Conservation (phyloP, 2,329 filamentous ascomycete species). For the Teratosphaeriaceae sp. region DNA sequence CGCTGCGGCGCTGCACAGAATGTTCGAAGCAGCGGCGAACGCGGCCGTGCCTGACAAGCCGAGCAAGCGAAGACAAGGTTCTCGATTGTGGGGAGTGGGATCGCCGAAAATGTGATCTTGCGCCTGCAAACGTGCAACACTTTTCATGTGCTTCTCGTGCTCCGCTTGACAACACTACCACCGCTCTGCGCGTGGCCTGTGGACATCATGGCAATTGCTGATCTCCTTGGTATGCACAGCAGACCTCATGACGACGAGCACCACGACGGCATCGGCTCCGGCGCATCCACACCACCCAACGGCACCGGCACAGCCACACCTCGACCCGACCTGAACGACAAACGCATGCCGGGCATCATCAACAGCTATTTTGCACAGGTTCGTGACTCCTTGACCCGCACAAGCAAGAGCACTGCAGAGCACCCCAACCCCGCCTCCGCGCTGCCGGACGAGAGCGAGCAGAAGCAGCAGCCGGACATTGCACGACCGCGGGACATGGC, state of each 20-base stretch:
- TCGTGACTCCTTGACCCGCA: constrained; percentile 67
- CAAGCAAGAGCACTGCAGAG: constrained; percentile 31
- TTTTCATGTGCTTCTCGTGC: not conserved
- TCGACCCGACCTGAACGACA: constrained; percentile 87
- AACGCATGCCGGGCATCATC: constrained; percentile 89
- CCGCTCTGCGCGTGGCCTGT: constrained; percentile 2
- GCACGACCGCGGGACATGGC: constrained; percentile 15
- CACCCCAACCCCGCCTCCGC: constrained; percentile 32
- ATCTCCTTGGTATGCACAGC: constrained; percentile 18
- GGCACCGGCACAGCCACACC: constrained; percentile 76
- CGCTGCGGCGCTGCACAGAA: not conserved
- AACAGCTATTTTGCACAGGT: constrained; percentile 98
- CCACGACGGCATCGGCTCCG: constrained; percentile 69
- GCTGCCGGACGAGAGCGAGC: constrained; percentile 13
- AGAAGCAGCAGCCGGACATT: constrained; percentile 14
- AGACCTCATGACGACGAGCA: constrained; percentile 53
- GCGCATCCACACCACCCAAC: constrained; percentile 79
- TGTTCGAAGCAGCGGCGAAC: not conserved
- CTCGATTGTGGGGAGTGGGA: not conserved
- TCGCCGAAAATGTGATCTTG: not conserved
- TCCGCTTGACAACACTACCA: not conserved
- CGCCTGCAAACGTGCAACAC: not conserved
- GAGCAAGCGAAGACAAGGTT: not conserved
- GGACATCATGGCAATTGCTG: constrained; percentile 21
- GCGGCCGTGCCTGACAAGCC: not conserved